A percentile compares a stretch with the other conserved stretches of the same genome.
phyloP scores from a whole-genome alignment of 305 asterid species.

The Solanum chacoense region DNA sequence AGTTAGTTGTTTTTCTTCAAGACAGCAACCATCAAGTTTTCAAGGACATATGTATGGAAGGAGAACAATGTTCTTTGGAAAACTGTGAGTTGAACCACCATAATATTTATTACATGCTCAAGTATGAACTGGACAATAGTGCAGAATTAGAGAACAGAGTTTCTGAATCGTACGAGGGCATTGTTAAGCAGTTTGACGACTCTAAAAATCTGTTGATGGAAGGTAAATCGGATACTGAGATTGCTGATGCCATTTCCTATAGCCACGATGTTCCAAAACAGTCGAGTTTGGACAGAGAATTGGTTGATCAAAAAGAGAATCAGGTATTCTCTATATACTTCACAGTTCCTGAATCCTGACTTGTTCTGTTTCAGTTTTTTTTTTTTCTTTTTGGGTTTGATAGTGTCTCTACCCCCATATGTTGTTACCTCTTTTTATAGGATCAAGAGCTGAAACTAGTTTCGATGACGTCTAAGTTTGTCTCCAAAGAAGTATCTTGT shows the following conservation, averaged over 20 bases:
- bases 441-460: not conserved
- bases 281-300: not conserved
- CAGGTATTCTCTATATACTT: not conserved
- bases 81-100: conserved; percentile 18
- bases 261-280: not conserved
- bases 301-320: not conserved
- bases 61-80: not conserved
- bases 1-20: conserved; percentile 9
- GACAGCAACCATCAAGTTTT: not conserved
- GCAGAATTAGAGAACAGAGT: not conserved
- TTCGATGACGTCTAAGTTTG: not conserved
- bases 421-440: not conserved
- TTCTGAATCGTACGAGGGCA: not conserved
- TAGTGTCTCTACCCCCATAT: not conserved
- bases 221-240: not conserved
- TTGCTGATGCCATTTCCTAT: not conserved
- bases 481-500: not conserved
- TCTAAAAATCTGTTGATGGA: conserved; percentile 4
- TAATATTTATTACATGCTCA: conserved; percentile 6
- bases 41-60: not conserved
- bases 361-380: not conserved
- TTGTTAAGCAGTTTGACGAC: conserved; percentile 1
- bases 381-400: not conserved
- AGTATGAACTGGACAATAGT: conserved; percentile 6
- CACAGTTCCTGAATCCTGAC: not conserved